A percentile compares a stretch with the other conserved stretches of the same genome.
These are phyloP conservation scores for Tetradesmus obliquus DNA, from an alignment of 139 green algal genomes.

Conservation along the genomic window DNA sequence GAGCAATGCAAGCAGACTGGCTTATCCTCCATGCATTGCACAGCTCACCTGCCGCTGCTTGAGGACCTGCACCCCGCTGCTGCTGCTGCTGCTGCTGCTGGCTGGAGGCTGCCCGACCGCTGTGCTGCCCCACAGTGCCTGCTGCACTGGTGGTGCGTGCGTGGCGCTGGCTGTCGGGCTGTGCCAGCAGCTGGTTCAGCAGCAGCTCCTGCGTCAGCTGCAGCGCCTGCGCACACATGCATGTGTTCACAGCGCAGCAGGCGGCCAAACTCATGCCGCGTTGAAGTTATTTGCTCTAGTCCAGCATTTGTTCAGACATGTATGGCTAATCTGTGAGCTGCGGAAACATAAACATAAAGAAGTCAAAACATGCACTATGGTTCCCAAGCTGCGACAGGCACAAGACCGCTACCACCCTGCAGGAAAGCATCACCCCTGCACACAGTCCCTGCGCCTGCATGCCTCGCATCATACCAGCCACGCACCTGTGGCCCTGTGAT, in stretches of 20 bases:
- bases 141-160: neutral
- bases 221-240: neutral
- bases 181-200: neutral
- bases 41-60: neutral
- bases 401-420: too few species aligned
- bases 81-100: constrained; percentile 22
- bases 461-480: neutral
- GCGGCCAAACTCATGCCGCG: too few species aligned
- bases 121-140: neutral
- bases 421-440: too few species aligned
- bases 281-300: too few species aligned
- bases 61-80: neutral
- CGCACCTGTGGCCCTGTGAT: constrained; percentile 18
- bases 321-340: too few species aligned
- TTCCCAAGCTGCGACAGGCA: too few species aligned
- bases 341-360: too few species aligned
- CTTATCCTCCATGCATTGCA: neutral
- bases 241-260: neutral
- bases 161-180: neutral
- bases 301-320: too few species aligned
- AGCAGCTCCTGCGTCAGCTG: constrained; percentile 15
- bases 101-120: too few species aligned
- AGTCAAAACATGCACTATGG: too few species aligned
- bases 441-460: too few species aligned
- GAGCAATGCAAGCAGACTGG: neutral